phyloP scores from a whole-genome alignment of 116 monocot genomes.

The Phalaenopsis hybrid region DNA sequence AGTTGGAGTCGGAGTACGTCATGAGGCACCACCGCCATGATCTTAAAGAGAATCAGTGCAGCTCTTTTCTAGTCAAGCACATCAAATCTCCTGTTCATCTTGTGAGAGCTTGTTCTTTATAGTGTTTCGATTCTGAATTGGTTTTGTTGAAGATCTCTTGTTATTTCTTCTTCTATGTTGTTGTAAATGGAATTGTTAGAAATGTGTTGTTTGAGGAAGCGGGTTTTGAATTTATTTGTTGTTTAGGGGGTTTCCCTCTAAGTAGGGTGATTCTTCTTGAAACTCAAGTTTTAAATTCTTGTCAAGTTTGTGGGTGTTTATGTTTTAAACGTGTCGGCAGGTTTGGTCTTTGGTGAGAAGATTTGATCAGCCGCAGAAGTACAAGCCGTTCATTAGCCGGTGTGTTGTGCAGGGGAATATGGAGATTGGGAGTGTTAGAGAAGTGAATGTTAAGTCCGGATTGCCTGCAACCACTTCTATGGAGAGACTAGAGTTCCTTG shows the following conservation, averaged over 20 bases:
- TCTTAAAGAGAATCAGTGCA: constrained; percentile 61
- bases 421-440: constrained; percentile 45
- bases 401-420: constrained; percentile 43
- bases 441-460: constrained; percentile 59
- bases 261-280: background rate
- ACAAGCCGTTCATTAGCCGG: constrained; percentile 64
- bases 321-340: constrained; percentile 12
- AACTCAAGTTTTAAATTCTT: background rate
- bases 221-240: no score
- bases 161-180: no score
- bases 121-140: background rate
- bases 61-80: constrained; percentile 61
- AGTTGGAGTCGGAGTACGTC: constrained; percentile 54
- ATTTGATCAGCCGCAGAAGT: constrained; percentile 64
- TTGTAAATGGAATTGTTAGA: no score
- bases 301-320: background rate
- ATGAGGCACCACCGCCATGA: constrained; percentile 60
- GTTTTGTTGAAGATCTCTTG: background rate
- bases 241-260: no score
- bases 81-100: constrained; percentile 73
- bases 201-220: no score
- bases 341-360: constrained; percentile 71
- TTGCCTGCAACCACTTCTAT: constrained; percentile 59
- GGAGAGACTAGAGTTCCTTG: constrained; percentile 43
- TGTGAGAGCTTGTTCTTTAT: constrained; percentile 21